Evolutionary conservation across 202 grass and related monocot genomes (phyloP).

Genomic region (Bolboschoenoplectus hybrid): DNA sequence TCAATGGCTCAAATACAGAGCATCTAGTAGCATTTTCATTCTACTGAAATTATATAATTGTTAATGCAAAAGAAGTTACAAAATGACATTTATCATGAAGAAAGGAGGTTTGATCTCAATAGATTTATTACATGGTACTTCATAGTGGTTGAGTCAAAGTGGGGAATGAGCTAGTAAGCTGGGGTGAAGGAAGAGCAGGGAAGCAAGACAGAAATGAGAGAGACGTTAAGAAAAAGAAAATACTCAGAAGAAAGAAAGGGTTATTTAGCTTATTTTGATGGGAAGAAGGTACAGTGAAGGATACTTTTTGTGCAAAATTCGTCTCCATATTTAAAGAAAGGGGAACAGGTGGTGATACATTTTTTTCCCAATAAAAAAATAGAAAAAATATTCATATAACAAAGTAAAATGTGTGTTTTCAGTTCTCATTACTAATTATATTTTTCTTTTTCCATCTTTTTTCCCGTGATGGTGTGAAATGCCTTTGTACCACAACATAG

Average conservation of each 20-base stretch:
- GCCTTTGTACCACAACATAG: not conserved
- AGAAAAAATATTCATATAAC: too few relatives aligned
- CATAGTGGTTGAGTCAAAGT: not conserved
- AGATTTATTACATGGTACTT: slow-evolving; percentile 23
- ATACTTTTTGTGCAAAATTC: too few relatives aligned
- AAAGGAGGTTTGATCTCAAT: slow-evolving; percentile 31
- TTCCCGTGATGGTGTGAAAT: too few relatives aligned
- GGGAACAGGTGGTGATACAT: too few relatives aligned
- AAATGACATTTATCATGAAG: not conserved
- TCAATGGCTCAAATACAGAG: not conserved
- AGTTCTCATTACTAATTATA: too few relatives aligned
- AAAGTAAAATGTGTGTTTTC: too few relatives aligned
- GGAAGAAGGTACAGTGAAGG: too few relatives aligned
- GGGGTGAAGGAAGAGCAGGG: not conserved
- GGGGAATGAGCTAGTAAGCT: not conserved
- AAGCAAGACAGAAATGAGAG: not conserved
- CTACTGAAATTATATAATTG: not conserved
- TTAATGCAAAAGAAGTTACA: not conserved
- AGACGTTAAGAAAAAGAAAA: not conserved
- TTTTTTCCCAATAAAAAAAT: too few relatives aligned
- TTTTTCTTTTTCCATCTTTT: too few relatives aligned
- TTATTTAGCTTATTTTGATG: too few relatives aligned
- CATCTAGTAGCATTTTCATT: not conserved
- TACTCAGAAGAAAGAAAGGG: too few relatives aligned
- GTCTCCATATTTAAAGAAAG: too few relatives aligned